phyloP scores from a whole-genome alignment of 768 basidiomycete genomes.

The Russula foetens region DNA sequence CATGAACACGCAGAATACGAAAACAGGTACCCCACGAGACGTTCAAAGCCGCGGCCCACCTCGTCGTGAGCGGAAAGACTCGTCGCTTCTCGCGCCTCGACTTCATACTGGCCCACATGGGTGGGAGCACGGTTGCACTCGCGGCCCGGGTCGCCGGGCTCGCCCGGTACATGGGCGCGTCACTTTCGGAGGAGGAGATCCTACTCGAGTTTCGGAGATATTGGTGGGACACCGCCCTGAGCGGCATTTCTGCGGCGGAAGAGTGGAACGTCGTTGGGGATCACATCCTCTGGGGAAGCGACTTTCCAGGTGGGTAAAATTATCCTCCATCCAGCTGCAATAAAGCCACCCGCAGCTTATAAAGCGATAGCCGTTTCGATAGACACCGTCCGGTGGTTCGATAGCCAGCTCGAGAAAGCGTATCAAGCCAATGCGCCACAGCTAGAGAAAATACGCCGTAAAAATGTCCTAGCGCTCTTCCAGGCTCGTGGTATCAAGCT shows the following conservation, averaged over 20 bases:
- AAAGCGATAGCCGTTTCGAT: slow-evolving; percentile 13
- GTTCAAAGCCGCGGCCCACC: slow-evolving; percentile 71
- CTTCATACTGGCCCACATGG: slow-evolving; percentile 66
- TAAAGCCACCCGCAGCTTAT: neutral
- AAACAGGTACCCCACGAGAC: slow-evolving; percentile 72
- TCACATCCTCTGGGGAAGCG: slow-evolving; percentile 61
- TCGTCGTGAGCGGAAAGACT: slow-evolving; percentile 65
- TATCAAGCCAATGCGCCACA: slow-evolving; percentile 31
- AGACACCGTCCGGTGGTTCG: slow-evolving; percentile 47
- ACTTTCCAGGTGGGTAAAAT: slow-evolving; percentile 54
- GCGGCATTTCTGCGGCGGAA: slow-evolving; percentile 45
- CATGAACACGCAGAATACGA: neutral
- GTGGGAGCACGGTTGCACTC: slow-evolving; percentile 59
- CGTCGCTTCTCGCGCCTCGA: slow-evolving; percentile 51
- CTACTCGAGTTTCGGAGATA: slow-evolving; percentile 61
- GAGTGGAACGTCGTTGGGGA: slow-evolving; percentile 39
- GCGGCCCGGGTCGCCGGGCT: slow-evolving; percentile 63
- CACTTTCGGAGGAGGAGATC: slow-evolving; percentile 55
- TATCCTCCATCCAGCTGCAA: neutral
- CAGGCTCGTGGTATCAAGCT: slow-evolving; percentile 5
- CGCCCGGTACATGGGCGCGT: slow-evolving; percentile 62
- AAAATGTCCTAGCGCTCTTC: slow-evolving; percentile 48
- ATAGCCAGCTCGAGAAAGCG: slow-evolving; percentile 21
- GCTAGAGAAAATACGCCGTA: slow-evolving; percentile 37
- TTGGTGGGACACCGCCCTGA: slow-evolving; percentile 68